Evolutionary conservation across 352 stramenopile species (phyloP).

Genomic region (Phytophthora lateralis): DNA sequence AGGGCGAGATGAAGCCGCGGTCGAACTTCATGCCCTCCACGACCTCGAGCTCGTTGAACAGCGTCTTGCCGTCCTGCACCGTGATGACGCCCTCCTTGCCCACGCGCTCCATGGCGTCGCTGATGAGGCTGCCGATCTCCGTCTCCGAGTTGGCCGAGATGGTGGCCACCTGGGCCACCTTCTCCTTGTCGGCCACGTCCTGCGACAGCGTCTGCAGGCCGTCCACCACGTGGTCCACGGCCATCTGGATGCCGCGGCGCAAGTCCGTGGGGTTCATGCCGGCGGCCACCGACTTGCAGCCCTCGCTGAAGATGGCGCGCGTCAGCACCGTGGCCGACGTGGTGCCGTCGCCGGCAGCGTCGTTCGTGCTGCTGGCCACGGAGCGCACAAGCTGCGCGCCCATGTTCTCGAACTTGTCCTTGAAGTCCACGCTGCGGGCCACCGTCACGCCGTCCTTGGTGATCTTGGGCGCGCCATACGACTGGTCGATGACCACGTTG

Average conservation of each 20-base stretch:
- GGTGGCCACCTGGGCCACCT: conserved; percentile 99
- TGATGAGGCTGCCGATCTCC: conserved; percentile 98
- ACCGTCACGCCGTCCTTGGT: conserved; percentile 84
- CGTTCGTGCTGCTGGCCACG: conserved; percentile 98
- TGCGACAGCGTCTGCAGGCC: conserved; percentile 96
- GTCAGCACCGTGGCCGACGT: conserved; percentile 99
- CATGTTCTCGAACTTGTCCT: conserved; percentile 87
- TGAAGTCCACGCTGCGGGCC: conserved; percentile 79
- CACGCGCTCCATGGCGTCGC: conserved; percentile 99
- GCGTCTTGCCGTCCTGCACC: conserved; percentile 99
- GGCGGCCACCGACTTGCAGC: conserved; percentile 98
- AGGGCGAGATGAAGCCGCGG: conserved; percentile 99
- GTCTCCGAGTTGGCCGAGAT: conserved; percentile 99
- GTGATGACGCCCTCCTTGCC: conserved; percentile 99
- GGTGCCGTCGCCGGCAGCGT: conserved; percentile 99
- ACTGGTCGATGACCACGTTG: conserved; percentile 99
- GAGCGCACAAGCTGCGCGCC: conserved; percentile 66
- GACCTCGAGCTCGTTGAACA: conserved; percentile 99
- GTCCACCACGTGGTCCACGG: conserved; percentile 96
- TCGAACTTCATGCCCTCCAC: conserved; percentile 99
- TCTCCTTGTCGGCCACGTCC: conserved; percentile 98
- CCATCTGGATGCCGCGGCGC: conserved; percentile 97
- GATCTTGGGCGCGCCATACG: conserved; percentile 82
- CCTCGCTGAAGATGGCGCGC: conserved; percentile 98
- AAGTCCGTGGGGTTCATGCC: conserved; percentile 99